Base-by-base conservation (phyloP, 106 monocot species). In the Gastrodia elata region DNA sequence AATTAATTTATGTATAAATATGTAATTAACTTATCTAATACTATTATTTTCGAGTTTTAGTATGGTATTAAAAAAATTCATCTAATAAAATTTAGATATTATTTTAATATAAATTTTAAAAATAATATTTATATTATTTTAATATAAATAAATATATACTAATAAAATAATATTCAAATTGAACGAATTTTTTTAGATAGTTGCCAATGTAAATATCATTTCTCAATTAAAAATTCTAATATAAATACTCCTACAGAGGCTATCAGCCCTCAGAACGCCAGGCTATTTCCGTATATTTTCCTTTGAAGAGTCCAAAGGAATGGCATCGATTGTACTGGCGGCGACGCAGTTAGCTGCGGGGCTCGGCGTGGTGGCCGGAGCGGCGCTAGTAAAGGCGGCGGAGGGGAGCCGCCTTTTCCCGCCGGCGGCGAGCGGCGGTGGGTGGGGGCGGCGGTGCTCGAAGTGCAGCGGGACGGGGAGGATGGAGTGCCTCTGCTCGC, bases 401-500 rank as follows among this genome's bases (percentile, higher is more conserved):
- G 38, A 75, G 24, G 73, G 64, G 61, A 3, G 24, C 2, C 42
- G 44, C 5, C n/a, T 33, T 0, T n/a, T 32, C 2, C 26, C 9
- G 27, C 75, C 65, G 42, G 41, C 44, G 75, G 34, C 13, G 64
- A 35, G 33, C 67, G 32, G n/a, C 40, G 67, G 67, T 6, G 67
- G 68, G 71, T 34, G 74, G 70, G 52, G 38, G 71, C 86, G 82
- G 18, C 76, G 87, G 36, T 94, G 94, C 65, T 49, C 76, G 6
- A 81, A 77, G 38, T 94, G 94, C 81, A 85, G 87, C 80, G 94
- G 91, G 26, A 87, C 88, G 33, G 91, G 94, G 3, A 82, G 84
- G 35, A 80, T 89, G 33, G 37, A 83, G 25, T 94, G 94, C 83
- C 41, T 94, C 39, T 94, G 94, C 81, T 26, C 78, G 5, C 74